phyloP scores from a whole-genome alignment of 192 early-diverging fungal genomes.

The Obelidium mucronatum region DNA sequence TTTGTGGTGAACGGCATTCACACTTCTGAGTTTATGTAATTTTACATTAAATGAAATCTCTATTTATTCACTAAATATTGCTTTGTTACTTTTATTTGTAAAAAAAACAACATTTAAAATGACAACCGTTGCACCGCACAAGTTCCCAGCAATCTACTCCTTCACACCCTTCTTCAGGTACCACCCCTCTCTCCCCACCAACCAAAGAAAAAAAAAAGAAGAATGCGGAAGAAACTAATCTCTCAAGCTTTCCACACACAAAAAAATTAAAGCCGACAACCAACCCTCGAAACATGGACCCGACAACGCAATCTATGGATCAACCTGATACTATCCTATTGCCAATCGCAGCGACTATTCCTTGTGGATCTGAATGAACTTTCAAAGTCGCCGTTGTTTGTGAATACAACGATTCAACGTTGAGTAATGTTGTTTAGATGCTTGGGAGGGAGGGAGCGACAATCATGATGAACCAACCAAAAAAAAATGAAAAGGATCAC shows the following conservation, averaged over 20 bases:
- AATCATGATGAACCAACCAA: too few species aligned
- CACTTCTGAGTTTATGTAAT: too few species aligned
- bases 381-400: constrained; percentile 63
- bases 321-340: constrained; percentile 77
- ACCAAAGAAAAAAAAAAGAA: too few species aligned
- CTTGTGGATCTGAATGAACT: constrained; percentile 69
- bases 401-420: constrained; percentile 75
- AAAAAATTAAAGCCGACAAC: constrained; percentile 60
- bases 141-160: constrained; percentile 84
- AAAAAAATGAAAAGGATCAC: constrained; percentile 58
- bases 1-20: too few species aligned
- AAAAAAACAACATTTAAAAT: constrained; percentile 23
- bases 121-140: constrained; percentile 49
- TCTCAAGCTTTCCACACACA: background rate
- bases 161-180: constrained; percentile 90
- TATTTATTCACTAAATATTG: too few species aligned
- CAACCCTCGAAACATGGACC: constrained; percentile 80
- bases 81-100: too few species aligned
- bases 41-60: too few species aligned
- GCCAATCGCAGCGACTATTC: constrained; percentile 66
- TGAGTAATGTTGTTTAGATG: too few species aligned
- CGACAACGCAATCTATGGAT: constrained; percentile 85
- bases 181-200: too few species aligned
- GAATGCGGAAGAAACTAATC: too few species aligned
- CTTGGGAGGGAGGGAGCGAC: too few species aligned